Conservation (phyloP, 345 rosid species). For the Erodium maritimum region DNA sequence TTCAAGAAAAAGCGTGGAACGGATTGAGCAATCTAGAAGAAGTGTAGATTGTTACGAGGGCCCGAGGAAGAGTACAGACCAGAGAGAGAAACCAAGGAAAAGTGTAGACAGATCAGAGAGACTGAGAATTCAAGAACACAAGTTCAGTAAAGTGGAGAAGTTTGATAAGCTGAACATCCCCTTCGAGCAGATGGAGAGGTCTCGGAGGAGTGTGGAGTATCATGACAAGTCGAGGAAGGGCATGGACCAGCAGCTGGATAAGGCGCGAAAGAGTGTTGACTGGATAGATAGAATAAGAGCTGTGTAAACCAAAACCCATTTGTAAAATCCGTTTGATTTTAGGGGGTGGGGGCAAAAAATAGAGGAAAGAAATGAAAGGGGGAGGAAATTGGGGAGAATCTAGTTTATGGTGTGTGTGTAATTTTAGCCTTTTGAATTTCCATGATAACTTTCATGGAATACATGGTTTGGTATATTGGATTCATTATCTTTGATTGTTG, state of each 20-base stretch:
- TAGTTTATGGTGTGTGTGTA: no score
- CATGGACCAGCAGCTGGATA: constrained; percentile 47
- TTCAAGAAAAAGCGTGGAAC: constrained; percentile 55
- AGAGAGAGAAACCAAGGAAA: constrained; percentile 59
- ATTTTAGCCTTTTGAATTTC: no score
- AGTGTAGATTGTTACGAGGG: constrained; percentile 44
- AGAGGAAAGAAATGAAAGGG: no score
- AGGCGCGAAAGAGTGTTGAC: constrained; percentile 78
- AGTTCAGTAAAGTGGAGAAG: constrained; percentile 43
- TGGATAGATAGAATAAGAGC: constrained; percentile 41
- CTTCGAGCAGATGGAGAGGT: constrained; percentile 45
- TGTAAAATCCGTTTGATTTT: no score
- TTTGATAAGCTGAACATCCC: constrained; percentile 43
- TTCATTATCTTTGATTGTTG: no score
- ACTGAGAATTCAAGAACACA: constrained; percentile 48
- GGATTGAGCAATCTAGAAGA: constrained; percentile 36
- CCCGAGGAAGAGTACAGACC: constrained; percentile 58
- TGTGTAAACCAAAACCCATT: no score
- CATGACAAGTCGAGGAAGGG: constrained; percentile 58
- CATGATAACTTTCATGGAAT: no score
- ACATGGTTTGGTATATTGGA: no score
- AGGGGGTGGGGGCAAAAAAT: no score
- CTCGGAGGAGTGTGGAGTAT: constrained; percentile 82
- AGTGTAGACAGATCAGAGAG: constrained; percentile 42
- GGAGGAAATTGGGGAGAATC: no score